phyloP scores from a whole-genome alignment of 306 rosid genomes.

The Vicia faba region DNA sequence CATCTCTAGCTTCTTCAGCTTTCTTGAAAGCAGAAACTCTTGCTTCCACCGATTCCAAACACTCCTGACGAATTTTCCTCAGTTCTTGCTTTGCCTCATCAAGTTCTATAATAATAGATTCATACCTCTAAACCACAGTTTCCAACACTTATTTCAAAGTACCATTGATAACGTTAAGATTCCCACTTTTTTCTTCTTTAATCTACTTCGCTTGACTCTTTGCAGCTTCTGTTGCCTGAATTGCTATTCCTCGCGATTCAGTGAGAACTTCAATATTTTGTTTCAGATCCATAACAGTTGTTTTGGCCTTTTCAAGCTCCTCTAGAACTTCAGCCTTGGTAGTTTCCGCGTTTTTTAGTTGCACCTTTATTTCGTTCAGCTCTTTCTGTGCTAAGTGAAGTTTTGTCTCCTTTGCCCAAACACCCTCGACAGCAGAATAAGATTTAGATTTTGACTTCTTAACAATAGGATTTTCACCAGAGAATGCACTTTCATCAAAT shows the following conservation, averaged over 20 bases:
- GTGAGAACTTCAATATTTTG: slow-evolving; percentile 53
- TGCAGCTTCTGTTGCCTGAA: slow-evolving; percentile 63
- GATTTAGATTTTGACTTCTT: slow-evolving; percentile 75
- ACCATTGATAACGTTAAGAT: slow-evolving; percentile 44
- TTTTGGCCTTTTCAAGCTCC: slow-evolving; percentile 73
- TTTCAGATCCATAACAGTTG: slow-evolving; percentile 60
- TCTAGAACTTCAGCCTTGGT: slow-evolving; percentile 71
- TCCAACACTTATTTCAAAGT: slow-evolving; percentile 76
- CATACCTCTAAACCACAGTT: slow-evolving; percentile 58
- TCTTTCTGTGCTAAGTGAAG: slow-evolving; percentile 77
- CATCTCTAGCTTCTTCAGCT: slow-evolving; percentile 64
- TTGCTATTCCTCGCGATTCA: slow-evolving; percentile 69
- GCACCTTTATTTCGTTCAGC: slow-evolving; percentile 74
- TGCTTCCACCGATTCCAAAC: slow-evolving; percentile 56
- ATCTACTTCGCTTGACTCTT: slow-evolving; percentile 61
- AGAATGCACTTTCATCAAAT: slow-evolving; percentile 87
- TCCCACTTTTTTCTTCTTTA: slow-evolving; percentile 53
- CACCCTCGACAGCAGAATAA: slow-evolving; percentile 86
- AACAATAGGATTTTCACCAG: slow-evolving; percentile 69
- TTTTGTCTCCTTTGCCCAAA: slow-evolving; percentile 79
- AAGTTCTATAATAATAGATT: slow-evolving; percentile 64
- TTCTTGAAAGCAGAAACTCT: slow-evolving; percentile 60
- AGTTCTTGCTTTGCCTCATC: slow-evolving; percentile 78
- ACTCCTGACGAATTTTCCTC: slow-evolving; percentile 57
- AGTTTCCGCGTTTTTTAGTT: slow-evolving; percentile 73